Percentiles rank a stretch among this genome's conserved stretches.
phyloP scores from a whole-genome alignment of 2,329 filamentous ascomycete genomes.

The Grosmannia serpens region DNA sequence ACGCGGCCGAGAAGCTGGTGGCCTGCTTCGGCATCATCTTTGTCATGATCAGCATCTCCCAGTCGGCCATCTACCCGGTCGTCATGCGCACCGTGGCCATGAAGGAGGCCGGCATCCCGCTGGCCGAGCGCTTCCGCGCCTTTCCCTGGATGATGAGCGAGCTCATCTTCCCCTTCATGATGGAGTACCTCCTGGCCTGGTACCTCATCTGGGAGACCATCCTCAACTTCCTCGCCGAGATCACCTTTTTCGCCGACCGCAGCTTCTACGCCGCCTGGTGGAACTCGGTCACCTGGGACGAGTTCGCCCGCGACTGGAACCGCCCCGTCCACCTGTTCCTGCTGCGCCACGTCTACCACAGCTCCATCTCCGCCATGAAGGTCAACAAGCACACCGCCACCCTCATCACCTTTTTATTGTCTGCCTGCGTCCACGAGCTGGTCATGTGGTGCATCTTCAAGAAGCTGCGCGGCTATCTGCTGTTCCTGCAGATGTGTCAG shows the following conservation, averaged over 20 bases:
- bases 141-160: slow-evolving; percentile 69
- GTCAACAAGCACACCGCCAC: slow-evolving; percentile 61
- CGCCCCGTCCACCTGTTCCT: slow-evolving; percentile 66
- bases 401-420: slow-evolving; percentile 63
- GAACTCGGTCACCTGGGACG: slow-evolving; percentile 56
- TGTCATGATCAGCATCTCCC: slow-evolving; percentile 69
- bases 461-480: slow-evolving; percentile 62
- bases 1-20: slow-evolving; percentile 59
- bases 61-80: slow-evolving; percentile 67
- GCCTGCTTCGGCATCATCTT: slow-evolving; percentile 63
- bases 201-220: slow-evolving; percentile 73
- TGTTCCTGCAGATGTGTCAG: slow-evolving; percentile 64
- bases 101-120: slow-evolving; percentile 53
- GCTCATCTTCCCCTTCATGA: slow-evolving; percentile 66
- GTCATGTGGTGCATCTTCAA: slow-evolving; percentile 75
- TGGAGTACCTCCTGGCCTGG: slow-evolving; percentile 68
- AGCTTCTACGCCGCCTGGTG: slow-evolving; percentile 59
- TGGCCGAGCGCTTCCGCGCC: slow-evolving; percentile 48
- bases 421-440: slow-evolving; percentile 60
- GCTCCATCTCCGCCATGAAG: slow-evolving; percentile 60
- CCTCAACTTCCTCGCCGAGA: slow-evolving; percentile 64
- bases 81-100: slow-evolving; percentile 55
- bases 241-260: slow-evolving; percentile 66
- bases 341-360: slow-evolving; percentile 68
- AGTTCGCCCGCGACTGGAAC: slow-evolving; percentile 75